Evolutionary conservation across 2,329 filamentous ascomycete genomes (phyloP).

Genomic region (Arthrobotrys megalospora): DNA sequence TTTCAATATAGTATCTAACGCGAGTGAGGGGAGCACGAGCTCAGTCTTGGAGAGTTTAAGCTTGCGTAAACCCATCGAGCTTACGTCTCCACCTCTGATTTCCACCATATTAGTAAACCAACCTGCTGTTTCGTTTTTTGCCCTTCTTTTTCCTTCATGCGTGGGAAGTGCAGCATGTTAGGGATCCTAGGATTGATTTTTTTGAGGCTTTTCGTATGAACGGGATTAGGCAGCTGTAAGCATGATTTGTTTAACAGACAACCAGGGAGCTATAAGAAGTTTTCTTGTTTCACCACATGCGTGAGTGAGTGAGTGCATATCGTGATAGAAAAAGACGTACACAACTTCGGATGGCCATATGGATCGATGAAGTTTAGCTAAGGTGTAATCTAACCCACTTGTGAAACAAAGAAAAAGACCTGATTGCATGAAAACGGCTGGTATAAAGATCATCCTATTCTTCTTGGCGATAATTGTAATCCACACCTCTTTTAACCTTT

Average conservation of each 20-base stretch:
- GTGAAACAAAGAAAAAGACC: no score
- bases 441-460: neutral
- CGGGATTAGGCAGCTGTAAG: conserved; percentile 15
- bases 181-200: neutral
- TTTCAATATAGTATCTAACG: conserved; percentile 1
- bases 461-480: conserved; percentile 12
- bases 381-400: no score
- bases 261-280: neutral
- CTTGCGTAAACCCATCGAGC: conserved; percentile 43
- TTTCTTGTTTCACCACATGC: conserved; percentile 5
- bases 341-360: no score
- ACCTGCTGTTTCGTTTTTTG: neutral
- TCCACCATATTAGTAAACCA: neutral
- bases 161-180: neutral
- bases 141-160: neutral
- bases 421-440: neutral
- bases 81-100: conserved; percentile 29
- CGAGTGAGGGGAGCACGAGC: conserved; percentile 1
- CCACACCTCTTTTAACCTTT: neutral
- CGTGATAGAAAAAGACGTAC: neutral
- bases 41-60: neutral
- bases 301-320: neutral
- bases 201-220: neutral
- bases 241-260: neutral
- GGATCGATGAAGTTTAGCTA: no score